Percentiles rank a stretch among this genome's conserved stretches.
phyloP scores from a whole-genome alignment of 2,329 filamentous ascomycete species.

The Metarhizium robertsii region DNA sequence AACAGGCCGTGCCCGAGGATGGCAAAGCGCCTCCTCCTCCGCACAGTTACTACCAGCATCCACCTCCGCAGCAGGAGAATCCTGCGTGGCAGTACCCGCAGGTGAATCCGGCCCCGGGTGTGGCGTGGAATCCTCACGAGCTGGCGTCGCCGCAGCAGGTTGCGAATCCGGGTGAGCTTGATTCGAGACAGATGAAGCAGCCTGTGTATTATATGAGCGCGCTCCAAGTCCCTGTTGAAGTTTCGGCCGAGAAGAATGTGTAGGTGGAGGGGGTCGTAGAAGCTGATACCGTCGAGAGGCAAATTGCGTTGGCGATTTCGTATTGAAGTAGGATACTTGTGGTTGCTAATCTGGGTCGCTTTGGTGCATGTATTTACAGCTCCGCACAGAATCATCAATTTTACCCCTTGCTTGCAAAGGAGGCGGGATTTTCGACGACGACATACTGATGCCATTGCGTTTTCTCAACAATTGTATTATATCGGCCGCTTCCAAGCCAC shows the following conservation, averaged over 20 bases:
- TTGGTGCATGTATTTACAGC: neutral
- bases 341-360: neutral
- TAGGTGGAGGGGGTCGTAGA: neutral
- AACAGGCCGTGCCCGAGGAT: neutral
- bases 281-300: neutral
- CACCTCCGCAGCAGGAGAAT: neutral
- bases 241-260: neutral
- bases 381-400: too few species aligned
- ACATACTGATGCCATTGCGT: too few species aligned
- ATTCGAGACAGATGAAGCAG: neutral
- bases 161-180: neutral
- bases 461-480: too few species aligned
- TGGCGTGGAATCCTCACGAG: neutral
- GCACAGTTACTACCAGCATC: neutral
- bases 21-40: neutral
- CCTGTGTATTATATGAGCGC: neutral
- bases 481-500: too few species aligned
- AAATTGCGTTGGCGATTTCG: neutral
- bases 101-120: neutral
- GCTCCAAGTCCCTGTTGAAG: neutral
- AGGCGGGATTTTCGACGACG: too few species aligned
- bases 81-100: neutral
- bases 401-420: too few species aligned
- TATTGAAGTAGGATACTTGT: neutral
- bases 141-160: neutral